Base-by-base conservation (phyloP, 352 stramenopile genomes). In the Phytophthora syringae region DNA sequence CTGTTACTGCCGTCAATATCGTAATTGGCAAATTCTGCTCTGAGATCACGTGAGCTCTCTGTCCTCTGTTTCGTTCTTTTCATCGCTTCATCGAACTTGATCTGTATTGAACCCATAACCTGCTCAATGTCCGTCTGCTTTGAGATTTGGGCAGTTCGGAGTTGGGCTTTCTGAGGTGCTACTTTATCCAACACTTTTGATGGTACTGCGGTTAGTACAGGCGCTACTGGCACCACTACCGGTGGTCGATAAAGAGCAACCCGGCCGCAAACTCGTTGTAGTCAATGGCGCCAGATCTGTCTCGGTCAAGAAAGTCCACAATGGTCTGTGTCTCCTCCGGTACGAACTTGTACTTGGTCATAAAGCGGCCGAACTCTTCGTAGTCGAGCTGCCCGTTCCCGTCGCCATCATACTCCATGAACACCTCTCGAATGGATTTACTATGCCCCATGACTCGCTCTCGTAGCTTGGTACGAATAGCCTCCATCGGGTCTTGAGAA, bases 401-500 rank as follows among this genome's bases (percentile, higher is more conserved):
- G 48, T 92, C 81, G 5, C 54, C 25, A 44, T 92, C 81, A 55
- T 87, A 90, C 50, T 92, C 79, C 57, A 88, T 72, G 21, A 90
- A 90, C 6, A 92, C 69, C 52, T 92, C 80, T 25, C 83, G 79
- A 30, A 92, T 92, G 18, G 72, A 88, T 61, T 92, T 92, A 69
- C 67, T 87, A n/a, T 84, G 71, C 0, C 80, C 83, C 71, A 92
- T 88, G 6, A 90, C 79, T 40, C 83, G 77, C 52, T 92, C 77
- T 0, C 80, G 72, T 9, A 92, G 52, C 60, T 87, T 85, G 1
- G 60, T 64, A 18, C 83, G 77, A 25, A 92, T 86, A 11, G 45
- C 48, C 40, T 90, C 80, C 65, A 92, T 84, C 12, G 80, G 77
- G 25, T 78, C 72, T 20, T 72, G 60, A 7, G 40, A 7, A 34